Evolutionary conservation across 2,329 filamentous ascomycete species (phyloP).

Genomic region (Botrytis squamosa): DNA sequence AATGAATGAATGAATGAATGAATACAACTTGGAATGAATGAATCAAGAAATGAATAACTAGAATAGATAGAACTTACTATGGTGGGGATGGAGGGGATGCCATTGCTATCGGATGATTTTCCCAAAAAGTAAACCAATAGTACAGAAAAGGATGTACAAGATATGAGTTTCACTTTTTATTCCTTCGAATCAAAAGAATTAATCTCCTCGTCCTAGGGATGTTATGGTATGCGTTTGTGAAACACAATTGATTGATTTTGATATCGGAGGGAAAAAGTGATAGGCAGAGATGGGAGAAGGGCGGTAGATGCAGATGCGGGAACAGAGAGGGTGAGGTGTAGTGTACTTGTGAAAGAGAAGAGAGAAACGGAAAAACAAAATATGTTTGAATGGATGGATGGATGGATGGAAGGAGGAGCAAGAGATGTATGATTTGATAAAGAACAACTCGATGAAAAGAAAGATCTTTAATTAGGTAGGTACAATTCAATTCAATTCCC

Average conservation of each 20-base stretch:
- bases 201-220: not conserved
- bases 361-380: not conserved
- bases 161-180: not conserved
- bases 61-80: constrained; percentile 15
- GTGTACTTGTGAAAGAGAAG: not conserved
- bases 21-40: not conserved
- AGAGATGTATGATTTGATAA: no score
- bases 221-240: not conserved
- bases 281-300: not conserved
- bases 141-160: not conserved
- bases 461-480: no score
- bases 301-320: not conserved
- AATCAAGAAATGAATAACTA: not conserved
- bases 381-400: no score
- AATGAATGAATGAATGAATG: not conserved
- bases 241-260: not conserved
- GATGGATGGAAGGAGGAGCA: not conserved
- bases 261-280: not conserved
- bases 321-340: not conserved
- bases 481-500: no score
- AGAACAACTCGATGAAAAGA: no score
- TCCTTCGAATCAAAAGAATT: not conserved
- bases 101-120: constrained; percentile 11
- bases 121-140: not conserved
- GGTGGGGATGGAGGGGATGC: constrained; percentile 21